Evolutionary conservation across 2,329 filamentous ascomycete genomes (phyloP).

Genomic region (Xylaria multiplex): DNA sequence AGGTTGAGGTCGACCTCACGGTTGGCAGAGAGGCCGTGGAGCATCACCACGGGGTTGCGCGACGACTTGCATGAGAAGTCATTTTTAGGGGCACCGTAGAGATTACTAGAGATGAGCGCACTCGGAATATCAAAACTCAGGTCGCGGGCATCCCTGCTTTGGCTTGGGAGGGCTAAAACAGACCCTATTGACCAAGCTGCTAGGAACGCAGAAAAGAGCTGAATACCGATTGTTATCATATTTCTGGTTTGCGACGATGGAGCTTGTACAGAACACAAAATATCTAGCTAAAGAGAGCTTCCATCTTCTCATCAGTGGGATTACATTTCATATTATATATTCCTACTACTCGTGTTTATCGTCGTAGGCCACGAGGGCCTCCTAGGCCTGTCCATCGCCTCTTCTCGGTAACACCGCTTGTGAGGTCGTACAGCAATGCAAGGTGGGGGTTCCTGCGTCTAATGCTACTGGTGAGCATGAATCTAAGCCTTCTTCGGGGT

Average conservation of each 20-base stretch:
- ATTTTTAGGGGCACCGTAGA: slow-evolving; percentile 44
- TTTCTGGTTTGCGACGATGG: background rate
- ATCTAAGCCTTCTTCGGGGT: slow-evolving; percentile 25
- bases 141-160: slow-evolving; percentile 2
- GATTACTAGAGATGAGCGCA: slow-evolving; percentile 31
- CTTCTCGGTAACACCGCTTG: slow-evolving; percentile 3
- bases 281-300: background rate
- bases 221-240: slow-evolving; percentile 14
- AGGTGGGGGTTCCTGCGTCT: slow-evolving; percentile 4
- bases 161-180: slow-evolving; percentile 22
- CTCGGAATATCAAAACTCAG: slow-evolving; percentile 38
- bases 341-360: slow-evolving; percentile 1
- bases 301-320: background rate
- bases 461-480: slow-evolving; percentile 5
- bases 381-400: slow-evolving; percentile 6
- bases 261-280: background rate
- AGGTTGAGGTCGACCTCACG: slow-evolving; percentile 44
- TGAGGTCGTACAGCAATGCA: slow-evolving; percentile 12
- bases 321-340: slow-evolving; percentile 11
- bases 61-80: slow-evolving; percentile 43
- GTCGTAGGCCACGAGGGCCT: slow-evolving; percentile 8
- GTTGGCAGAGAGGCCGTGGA: slow-evolving; percentile 54
- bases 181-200: slow-evolving; percentile 14
- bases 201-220: slow-evolving; percentile 20
- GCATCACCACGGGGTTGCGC: slow-evolving; percentile 56